Conservation (phyloP, 2,329 filamentous ascomycete genomes). For the Fusarium penzigii region DNA sequence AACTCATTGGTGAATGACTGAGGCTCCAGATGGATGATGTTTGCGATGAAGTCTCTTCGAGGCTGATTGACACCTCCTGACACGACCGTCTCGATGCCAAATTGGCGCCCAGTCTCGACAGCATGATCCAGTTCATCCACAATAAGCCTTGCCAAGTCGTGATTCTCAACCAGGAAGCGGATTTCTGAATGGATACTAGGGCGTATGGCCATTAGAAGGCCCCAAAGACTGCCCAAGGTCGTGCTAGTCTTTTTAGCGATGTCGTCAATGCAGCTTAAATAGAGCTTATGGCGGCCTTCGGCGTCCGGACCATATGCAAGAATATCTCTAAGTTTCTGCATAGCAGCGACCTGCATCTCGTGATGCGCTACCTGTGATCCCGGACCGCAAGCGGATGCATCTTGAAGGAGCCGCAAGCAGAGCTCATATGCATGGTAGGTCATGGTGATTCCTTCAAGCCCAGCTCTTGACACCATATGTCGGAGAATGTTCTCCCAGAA, state of each 20-base stretch:
- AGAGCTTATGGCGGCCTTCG: slow-evolving; percentile 62
- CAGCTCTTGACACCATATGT: slow-evolving; percentile 46
- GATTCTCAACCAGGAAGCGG: slow-evolving; percentile 57
- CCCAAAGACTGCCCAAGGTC: slow-evolving; percentile 73
- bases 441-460: slow-evolving; percentile 35
- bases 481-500: slow-evolving; percentile 61
- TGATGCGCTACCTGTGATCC: slow-evolving; percentile 58
- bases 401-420: slow-evolving; percentile 68
- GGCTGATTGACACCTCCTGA: slow-evolving; percentile 50
- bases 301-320: slow-evolving; percentile 54
- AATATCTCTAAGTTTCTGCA: slow-evolving; percentile 61
- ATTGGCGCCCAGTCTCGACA: slow-evolving; percentile 32
- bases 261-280: slow-evolving; percentile 66
- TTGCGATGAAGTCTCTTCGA: slow-evolving; percentile 58
- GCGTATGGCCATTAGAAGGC: slow-evolving; percentile 54
- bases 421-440: slow-evolving; percentile 50
- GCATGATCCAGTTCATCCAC: slow-evolving; percentile 65
- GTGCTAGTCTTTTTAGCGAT: slow-evolving; percentile 63
- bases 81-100: slow-evolving; percentile 46
- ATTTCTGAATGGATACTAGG: slow-evolving; percentile 52
- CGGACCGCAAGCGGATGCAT: slow-evolving; percentile 61
- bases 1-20: slow-evolving; percentile 62
- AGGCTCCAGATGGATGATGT: slow-evolving; percentile 62
- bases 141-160: slow-evolving; percentile 61
- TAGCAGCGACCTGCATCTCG: slow-evolving; percentile 65